Evolutionary conservation across 306 rosid species (phyloP).

Genomic region (Ormosia emarginata): DNA sequence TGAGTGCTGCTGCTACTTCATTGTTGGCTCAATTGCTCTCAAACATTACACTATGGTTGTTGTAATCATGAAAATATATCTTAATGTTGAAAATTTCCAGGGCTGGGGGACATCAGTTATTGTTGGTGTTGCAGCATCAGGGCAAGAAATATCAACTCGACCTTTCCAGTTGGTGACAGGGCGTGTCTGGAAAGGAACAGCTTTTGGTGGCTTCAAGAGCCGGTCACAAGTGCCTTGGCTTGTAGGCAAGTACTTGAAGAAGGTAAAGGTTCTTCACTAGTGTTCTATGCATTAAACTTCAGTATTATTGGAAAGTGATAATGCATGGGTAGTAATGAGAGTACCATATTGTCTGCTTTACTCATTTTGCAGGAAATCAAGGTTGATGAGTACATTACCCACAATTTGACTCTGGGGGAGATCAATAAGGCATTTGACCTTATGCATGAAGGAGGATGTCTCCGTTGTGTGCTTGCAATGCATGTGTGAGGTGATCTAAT

Average conservation of each 20-base stretch:
- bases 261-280: slow-evolving; percentile 41
- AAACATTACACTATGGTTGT: not conserved
- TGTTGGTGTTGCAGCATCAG: slow-evolving; percentile 95
- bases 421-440: slow-evolving; percentile 90
- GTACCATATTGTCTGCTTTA: not conserved
- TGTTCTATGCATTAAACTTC: not conserved
- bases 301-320: not conserved
- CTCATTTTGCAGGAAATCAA: slow-evolving; percentile 75
- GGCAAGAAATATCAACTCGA: slow-evolving; percentile 86
- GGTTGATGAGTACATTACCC: slow-evolving; percentile 95
- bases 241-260: slow-evolving; percentile 90
- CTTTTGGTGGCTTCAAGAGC: slow-evolving; percentile 97
- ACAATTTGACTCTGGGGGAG: slow-evolving; percentile 67
- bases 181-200: slow-evolving; percentile 98
- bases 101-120: slow-evolving; percentile 97
- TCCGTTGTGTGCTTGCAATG: slow-evolving; percentile 79
- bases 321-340: not conserved
- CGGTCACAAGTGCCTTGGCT: slow-evolving; percentile 97
- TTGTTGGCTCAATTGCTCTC: not conserved
- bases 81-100: slow-evolving; percentile 38
- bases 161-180: slow-evolving; percentile 98
- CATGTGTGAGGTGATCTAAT: slow-evolving; percentile 23
- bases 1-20: slow-evolving; percentile 19
- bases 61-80: not conserved
- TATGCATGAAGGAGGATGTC: slow-evolving; percentile 89